Percentiles rank a stretch among this genome's conserved stretches.
phyloP scores from a whole-genome alignment of 1,284 basidiomycete genomes.

The Ceratobasidium sp. region DNA sequence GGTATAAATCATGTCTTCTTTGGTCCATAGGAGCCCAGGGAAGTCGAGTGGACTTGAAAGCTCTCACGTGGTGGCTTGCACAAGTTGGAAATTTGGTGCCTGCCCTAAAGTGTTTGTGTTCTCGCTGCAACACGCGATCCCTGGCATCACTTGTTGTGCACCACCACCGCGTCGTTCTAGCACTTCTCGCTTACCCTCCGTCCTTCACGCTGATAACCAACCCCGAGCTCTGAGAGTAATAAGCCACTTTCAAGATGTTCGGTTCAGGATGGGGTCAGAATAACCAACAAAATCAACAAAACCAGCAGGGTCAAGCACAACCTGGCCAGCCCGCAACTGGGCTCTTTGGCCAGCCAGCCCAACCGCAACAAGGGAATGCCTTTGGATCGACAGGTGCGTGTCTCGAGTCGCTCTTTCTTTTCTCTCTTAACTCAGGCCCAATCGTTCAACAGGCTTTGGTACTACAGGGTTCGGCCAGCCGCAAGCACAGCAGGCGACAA shows the following conservation, averaged over 20 bases:
- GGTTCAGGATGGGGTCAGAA: conserved; percentile 48
- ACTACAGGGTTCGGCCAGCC: conserved; percentile 29
- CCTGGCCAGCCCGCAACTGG: conserved; percentile 56
- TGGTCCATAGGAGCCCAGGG: too few species aligned
- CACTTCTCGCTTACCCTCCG: background rate
- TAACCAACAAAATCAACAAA: conserved; percentile 58
- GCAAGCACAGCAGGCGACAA: conserved; percentile 27
- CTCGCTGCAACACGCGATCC: conserved; percentile 35
- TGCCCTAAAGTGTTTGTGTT: conserved; percentile 33
- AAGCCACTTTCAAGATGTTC: conserved; percentile 38
- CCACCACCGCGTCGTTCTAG: conserved; percentile 36
- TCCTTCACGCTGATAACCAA: conserved; percentile 15
- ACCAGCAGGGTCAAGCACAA: conserved; percentile 53
- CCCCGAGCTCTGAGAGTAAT: conserved; percentile 34
- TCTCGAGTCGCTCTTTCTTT: background rate
- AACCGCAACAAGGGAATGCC: conserved; percentile 24
- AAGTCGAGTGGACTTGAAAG: too few species aligned
- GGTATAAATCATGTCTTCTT: too few species aligned
- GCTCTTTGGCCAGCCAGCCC: conserved; percentile 43
- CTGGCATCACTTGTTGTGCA: conserved; percentile 9
- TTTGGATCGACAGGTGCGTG: conserved; percentile 31
- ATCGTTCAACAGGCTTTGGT: conserved; percentile 23
- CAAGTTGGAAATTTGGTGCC: conserved; percentile 24
- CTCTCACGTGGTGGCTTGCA: too few species aligned
- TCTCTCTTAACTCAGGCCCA: background rate